Percentiles rank a stretch among this genome's conserved stretches.
Conservation (phyloP, 768 basidiomycete species). For the Boletus coccyginus region DNA sequence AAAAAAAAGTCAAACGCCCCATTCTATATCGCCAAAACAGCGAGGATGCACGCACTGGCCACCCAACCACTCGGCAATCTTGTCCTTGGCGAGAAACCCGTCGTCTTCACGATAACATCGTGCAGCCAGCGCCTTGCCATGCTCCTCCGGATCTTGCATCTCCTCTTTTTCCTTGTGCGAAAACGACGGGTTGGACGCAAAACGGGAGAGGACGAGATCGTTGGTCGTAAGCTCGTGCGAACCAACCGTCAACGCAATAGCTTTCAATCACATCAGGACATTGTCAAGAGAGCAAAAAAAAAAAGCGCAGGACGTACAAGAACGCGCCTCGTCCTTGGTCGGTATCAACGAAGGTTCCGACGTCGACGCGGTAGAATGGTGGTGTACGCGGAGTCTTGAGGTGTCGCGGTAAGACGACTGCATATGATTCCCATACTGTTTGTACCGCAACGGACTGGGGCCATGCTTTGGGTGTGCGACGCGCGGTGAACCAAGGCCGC, state of each 20-base stretch:
- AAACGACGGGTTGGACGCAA: conserved; percentile 38
- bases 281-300: conserved; percentile 11
- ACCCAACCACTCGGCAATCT: conserved; percentile 96
- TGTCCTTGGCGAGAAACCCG: conserved; percentile 72
- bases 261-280: conserved; percentile 9
- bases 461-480: conserved; percentile 35
- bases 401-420: conserved; percentile 40
- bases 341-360: conserved; percentile 82
- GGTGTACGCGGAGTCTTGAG: conserved; percentile 56
- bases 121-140: conserved; percentile 70
- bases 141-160: conserved; percentile 52
- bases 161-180: conserved; percentile 56
- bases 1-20: background rate
- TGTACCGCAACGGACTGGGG: conserved; percentile 43
- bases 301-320: conserved; percentile 39
- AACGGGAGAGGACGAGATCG: conserved; percentile 45
- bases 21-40: background rate
- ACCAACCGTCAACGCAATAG: conserved; percentile 23
- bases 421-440: conserved; percentile 35
- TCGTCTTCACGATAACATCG: conserved; percentile 88
- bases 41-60: conserved; percentile 64
- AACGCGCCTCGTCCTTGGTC: conserved; percentile 44
- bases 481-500: conserved; percentile 31
- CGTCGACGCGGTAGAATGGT: conserved; percentile 69
- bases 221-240: conserved; percentile 58